Conservation (phyloP, 495 filamentous ascomycete species). For the Hypomontagnella monticulosa region DNA sequence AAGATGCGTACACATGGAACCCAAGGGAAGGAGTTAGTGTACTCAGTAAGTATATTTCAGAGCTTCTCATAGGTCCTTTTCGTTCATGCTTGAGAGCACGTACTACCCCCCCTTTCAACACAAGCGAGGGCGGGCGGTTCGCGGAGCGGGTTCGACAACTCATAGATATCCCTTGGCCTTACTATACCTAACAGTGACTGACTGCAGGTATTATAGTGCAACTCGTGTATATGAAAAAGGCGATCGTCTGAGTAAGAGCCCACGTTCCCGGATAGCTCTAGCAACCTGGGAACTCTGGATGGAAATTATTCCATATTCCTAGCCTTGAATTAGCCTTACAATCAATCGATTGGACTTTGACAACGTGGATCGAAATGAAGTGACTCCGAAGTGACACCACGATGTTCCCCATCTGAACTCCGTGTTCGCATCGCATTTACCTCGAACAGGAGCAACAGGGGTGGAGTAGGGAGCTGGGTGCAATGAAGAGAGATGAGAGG, state of each 20-base stretch:
- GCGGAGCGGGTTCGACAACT: constrained; percentile 5
- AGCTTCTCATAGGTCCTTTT: constrained; percentile 1
- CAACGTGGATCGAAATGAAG: constrained; percentile 15
- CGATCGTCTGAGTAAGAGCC: constrained; percentile 17
- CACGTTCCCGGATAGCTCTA: background rate
- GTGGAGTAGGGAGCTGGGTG: constrained; percentile 32
- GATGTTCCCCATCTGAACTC: constrained; percentile 14
- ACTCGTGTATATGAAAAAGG: constrained; percentile 45
- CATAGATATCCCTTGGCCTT: constrained; percentile 4
- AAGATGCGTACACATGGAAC: constrained; percentile 19
- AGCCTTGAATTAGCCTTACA: constrained; percentile 36
- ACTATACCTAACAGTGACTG: constrained; percentile 10
- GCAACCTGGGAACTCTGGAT: background rate
- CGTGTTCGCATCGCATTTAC: constrained; percentile 33
- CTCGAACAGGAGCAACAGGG: constrained; percentile 27
- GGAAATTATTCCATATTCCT: constrained; percentile 7
- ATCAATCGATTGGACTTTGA: constrained; percentile 34
- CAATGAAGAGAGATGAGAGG: constrained; percentile 25
- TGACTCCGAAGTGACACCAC: constrained; percentile 29
- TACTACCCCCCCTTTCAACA: constrained; percentile 14
- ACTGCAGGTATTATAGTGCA: constrained; percentile 20
- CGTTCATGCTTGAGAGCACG: constrained; percentile 10
- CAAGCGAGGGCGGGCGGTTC: background rate
- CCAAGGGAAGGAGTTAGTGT: constrained; percentile 12
- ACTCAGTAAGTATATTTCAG: constrained; percentile 28